Evolutionary conservation across 257 asterid species (phyloP), one percentile per base, ranked within the genome.

Genomic region (Coffea canephora): DNA sequence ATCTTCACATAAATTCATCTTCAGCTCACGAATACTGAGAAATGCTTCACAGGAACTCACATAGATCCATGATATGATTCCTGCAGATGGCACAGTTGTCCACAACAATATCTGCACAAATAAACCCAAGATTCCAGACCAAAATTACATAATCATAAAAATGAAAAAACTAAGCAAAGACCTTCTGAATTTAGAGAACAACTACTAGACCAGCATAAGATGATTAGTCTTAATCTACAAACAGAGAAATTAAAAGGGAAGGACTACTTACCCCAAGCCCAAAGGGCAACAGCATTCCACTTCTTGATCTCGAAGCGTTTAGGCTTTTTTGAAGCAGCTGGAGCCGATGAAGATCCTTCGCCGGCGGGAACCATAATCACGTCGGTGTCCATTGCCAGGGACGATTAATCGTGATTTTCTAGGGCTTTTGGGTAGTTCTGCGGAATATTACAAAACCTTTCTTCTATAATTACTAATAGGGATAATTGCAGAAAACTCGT

Each of bases 1-100:
- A 50, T 21, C 6, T 13, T 36, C 43, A 5, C 39, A 34, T 15
- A 7, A 19, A 43, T 27, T 15, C 49, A 16, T 16, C 21, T 0
- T 16, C 31, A 73, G 8, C 0, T 6, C 1, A 36, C 19, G 6
- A 55, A 55, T 3, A 36, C 19, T 36, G 21, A 36, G 48, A 61
- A 41, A 43, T 18, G 5, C n/a, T 16, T 6, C 46, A 31, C 69
- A 74, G 62, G 62, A 25, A 86, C 98, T 87, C 86, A 94, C 98
- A 94, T 18, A 93, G 96, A 90, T 95, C 98, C 98, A 95, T 95
- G 82, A 95, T 95, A 71, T 95, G 98, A 76, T 95, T 95, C 90
- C 98, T 85, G 88, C 98, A 94, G 80, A 95, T 93, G 19, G 98
- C 98, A 85, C 98, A 95, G 64, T 93, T 95, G 80, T 95, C 98